Percentiles rank a stretch among this genome's conserved stretches.
Conservation (phyloP, 169 alveolate genomes). For the Pseudocohnilembus persalinus region DNA sequence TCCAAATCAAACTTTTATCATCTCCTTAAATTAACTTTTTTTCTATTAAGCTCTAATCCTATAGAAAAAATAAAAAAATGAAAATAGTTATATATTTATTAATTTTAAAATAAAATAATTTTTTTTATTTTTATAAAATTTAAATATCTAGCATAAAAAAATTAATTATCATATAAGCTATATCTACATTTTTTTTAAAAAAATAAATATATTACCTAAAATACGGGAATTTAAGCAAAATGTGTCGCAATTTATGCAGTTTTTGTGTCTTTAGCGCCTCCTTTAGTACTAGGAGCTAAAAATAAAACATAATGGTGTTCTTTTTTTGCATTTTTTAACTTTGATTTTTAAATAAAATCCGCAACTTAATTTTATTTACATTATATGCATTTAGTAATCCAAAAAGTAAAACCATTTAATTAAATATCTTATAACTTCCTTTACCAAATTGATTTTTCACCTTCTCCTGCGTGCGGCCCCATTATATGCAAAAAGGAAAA, state of each 20-base stretch:
- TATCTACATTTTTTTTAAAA: too few relatives aligned
- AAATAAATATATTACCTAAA: too few relatives aligned
- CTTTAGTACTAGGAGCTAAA: not conserved
- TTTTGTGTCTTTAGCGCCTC: not conserved
- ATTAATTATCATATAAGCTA: too few relatives aligned
- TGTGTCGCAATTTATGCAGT: not conserved
- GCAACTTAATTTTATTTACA: not conserved
- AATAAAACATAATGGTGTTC: too few relatives aligned
- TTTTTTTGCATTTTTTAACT: not conserved
- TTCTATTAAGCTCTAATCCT: too few relatives aligned
- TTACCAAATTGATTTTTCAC: not conserved
- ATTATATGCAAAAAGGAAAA: not conserved
- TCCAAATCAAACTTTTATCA: not conserved
- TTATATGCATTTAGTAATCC: not conserved
- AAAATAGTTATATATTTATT: too few relatives aligned
- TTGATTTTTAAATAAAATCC: not conserved
- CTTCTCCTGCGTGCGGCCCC: not conserved
- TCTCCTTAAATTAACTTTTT: too few relatives aligned
- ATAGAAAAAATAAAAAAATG: too few relatives aligned
- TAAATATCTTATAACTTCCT: not conserved
- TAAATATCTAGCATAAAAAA: too few relatives aligned
- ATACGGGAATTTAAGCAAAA: not conserved
- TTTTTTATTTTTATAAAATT: too few relatives aligned
- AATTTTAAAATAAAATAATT: too few relatives aligned
- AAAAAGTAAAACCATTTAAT: not conserved